phyloP scores from a whole-genome alignment of 192 early-diverging fungal species.

The Haplosporangium gracile region DNA sequence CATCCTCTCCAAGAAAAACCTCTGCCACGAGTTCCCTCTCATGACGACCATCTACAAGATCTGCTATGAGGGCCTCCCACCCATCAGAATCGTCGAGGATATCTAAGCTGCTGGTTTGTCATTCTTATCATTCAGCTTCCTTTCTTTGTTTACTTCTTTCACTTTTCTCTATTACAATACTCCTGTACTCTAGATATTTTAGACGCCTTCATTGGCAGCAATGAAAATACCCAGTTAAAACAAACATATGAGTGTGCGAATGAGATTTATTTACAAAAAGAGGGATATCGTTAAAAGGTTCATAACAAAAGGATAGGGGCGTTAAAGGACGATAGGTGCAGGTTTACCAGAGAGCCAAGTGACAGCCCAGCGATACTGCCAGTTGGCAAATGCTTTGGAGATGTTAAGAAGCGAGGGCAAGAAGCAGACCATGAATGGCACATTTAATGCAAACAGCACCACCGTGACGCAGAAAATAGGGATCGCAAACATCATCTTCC shows the following conservation, averaged over 20 bases:
- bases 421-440: slow-evolving; percentile 41
- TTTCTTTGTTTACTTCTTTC: not conserved
- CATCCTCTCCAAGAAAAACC: slow-evolving; percentile 74
- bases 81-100: slow-evolving; percentile 77
- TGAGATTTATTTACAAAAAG: not conserved
- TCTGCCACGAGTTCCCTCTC: slow-evolving; percentile 79
- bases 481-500: slow-evolving; percentile 49
- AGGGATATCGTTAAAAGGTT: not conserved
- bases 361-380: slow-evolving; percentile 51
- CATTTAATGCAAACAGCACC: slow-evolving; percentile 1
- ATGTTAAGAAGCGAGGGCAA: slow-evolving; percentile 30
- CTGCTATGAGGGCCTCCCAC: slow-evolving; percentile 82
- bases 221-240: not conserved
- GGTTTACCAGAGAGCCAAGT: slow-evolving; percentile 46
- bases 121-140: not conserved
- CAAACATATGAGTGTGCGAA: not conserved
- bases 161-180: not conserved
- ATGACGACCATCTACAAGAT: slow-evolving; percentile 95
- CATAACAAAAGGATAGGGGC: not conserved
- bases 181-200: slow-evolving; percentile 6
- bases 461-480: slow-evolving; percentile 11
- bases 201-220: not conserved
- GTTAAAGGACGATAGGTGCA: slow-evolving; percentile 30
- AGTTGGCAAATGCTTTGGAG: slow-evolving; percentile 31
- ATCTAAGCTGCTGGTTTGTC: slow-evolving; percentile 52